phyloP scores from a whole-genome alignment of 805 yeast species.

The Starmerella vitae region DNA sequence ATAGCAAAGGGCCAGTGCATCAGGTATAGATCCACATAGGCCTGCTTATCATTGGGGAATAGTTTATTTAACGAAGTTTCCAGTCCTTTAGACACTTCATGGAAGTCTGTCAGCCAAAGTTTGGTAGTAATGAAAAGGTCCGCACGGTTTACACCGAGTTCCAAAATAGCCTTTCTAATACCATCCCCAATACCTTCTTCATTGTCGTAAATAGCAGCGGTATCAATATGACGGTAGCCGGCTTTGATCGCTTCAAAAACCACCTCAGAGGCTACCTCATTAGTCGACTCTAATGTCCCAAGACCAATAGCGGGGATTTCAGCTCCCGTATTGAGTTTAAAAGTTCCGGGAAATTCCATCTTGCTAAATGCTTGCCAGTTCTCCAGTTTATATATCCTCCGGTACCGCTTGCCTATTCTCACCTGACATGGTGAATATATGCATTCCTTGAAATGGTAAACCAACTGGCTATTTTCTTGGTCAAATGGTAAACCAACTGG shows the following conservation, averaged over 20 bases:
- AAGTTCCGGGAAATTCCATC: too few species aligned
- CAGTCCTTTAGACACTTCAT: constrained; percentile 38
- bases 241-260: constrained; percentile 45
- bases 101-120: constrained; percentile 30
- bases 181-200: constrained; percentile 47
- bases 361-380: too few species aligned
- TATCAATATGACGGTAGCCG: constrained; percentile 57
- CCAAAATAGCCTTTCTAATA: constrained; percentile 20
- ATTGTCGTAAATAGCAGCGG: constrained; percentile 15
- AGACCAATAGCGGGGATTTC: constrained; percentile 15
- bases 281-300: constrained; percentile 12
- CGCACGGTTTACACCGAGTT: constrained; percentile 38
- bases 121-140: constrained; percentile 62
- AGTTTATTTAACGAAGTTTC: constrained; percentile 47
- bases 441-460: too few species aligned
- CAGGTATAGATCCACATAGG: constrained; percentile 63
- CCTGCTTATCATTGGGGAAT: constrained; percentile 32
- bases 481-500: too few species aligned
- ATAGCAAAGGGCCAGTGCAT: constrained; percentile 62
- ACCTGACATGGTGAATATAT: too few species aligned
- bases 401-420: too few species aligned
- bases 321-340: constrained; percentile 8
- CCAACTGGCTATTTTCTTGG: too few species aligned
- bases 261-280: constrained; percentile 25
- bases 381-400: too few species aligned